Evolutionary conservation across 2,329 filamentous ascomycete genomes (phyloP), one percentile per base, ranked within the genome.

Genomic region (Nigrospora oryzae): DNA sequence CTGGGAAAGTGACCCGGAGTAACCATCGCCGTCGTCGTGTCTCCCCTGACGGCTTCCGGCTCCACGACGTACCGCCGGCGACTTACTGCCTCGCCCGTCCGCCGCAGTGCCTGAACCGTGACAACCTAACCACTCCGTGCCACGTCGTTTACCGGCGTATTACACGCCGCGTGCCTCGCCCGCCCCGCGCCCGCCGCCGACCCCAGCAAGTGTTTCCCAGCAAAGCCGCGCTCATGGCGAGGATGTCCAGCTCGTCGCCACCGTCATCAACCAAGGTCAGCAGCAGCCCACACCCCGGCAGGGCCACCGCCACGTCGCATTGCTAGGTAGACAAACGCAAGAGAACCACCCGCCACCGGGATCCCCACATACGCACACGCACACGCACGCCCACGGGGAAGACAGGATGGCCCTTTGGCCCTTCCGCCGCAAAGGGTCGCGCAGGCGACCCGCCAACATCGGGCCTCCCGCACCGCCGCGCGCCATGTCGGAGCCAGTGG

Each of bases 361-460:
- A 34, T 33, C 30, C 37, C 14, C 39, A 41, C 31, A 16, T 41
- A 33, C 30, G 31, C 34, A 34, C 31, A 23, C 38, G 13, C n/a
- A 16, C 11, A 16, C 13, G 38, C 16, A 23, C 33, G 23, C 12
- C 35, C 31, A 28, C 30, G 34, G 35, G 15, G 36, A 39, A 42
- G 45, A 42, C 51, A 63, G 50, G 46, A 91, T 91, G 86, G 80
- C 83, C 62, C 70, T 90, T 65, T 94, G 88, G 89, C 86, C 83
- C 49, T 95, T 94, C 66, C 75, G 83, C 65, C 81, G 84, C 59
- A 83, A 76, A 67, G 83, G 77, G 66, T 83, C 81, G 65, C 82
- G 82, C 66, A 79, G 72, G 65, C 71, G 74, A 59, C 64, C 71
- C 51, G 66, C 69, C 48, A 68, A 67, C 52, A 63, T 79, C 63